Evolutionary conservation across 768 basidiomycete species (phyloP), one percentile per base, ranked within the genome.

Genomic region (Mycena haematopus): DNA sequence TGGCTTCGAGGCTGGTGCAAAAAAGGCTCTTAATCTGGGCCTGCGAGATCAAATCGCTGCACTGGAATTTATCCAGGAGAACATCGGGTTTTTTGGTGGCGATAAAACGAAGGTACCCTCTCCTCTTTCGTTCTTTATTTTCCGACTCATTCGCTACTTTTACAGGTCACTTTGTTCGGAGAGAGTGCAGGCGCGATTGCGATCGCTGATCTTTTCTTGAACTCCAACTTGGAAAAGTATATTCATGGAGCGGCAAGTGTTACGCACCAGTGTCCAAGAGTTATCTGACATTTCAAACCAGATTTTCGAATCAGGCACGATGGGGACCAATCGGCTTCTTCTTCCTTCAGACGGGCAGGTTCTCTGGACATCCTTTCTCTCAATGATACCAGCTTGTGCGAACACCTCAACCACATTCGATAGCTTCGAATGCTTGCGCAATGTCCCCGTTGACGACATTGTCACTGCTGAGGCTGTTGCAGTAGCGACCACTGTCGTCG

Each of bases 41-140:
- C 58, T 82, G 9, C 71, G 65, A 35, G 80, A 82, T 56, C 75
- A 79, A 60, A 59, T 76, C 24, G 63, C 69, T 13, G 81, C 78
- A 3, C 70, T 82, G 2, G 58, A 69, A 38, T 82, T 80, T 86
- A 78, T 88, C 0, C 82, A 86, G 57, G 68, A 75, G 47, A 83
- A 89, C 61, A 85, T 87, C 56, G 73, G 68, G 31, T 68, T 73
- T 0, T 88, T 87, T 67, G 84, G 86, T 4, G 87, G 87, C 21
- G 82, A 81, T 63, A 75, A 73, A 15, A 66, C n/a, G 2, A 78
- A 79, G 72, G 80, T 79, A 22, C 1, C 10, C 24, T 6, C 35
- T 40, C 19, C 11, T 0, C 25, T 46, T 33, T 9, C 19, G 22
- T 7, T 33, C 7, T 25, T 6, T 14, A 22, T 33, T 9, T 17